A percentile compares a stretch with the other conserved stretches of the same genome.
Evolutionary conservation across 148 eudicot genomes (phyloP).

Genomic region (Vaccinium myrtillus): DNA sequence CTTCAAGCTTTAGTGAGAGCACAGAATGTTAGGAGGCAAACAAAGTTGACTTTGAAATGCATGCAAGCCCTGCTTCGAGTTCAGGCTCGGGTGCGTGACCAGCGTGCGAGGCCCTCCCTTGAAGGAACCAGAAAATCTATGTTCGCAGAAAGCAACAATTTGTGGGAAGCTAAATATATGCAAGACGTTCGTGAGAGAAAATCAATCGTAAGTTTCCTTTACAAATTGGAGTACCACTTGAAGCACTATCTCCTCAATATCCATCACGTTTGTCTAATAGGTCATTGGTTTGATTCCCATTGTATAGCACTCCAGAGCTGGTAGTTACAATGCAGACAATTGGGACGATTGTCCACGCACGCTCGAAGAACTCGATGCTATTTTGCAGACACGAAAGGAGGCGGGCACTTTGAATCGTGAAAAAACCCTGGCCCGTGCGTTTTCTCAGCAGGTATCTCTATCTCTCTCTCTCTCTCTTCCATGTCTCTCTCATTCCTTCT

Average conservation of each 20-base stretch:
- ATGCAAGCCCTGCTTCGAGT: conserved; percentile 76
- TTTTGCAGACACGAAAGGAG: conserved; percentile 52
- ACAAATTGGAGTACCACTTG: not conserved
- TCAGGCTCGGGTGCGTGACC: conserved; percentile 57
- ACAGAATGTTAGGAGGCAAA: conserved; percentile 70
- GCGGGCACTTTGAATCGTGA: conserved; percentile 52
- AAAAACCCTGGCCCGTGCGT: conserved; percentile 44
- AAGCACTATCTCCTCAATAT: not conserved
- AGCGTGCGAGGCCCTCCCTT: conserved; percentile 51
- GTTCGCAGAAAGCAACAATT: conserved; percentile 59
- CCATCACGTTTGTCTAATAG: not conserved
- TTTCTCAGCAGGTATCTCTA: conserved; percentile 61
- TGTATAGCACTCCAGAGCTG: conserved; percentile 47
- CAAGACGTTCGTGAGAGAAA: conserved; percentile 56
- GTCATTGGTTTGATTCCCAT: not conserved
- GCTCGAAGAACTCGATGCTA: conserved; percentile 62
- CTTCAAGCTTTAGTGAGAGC: conserved; percentile 93
- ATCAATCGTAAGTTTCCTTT: conserved; percentile 41
- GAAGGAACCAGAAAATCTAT: conserved; percentile 64
- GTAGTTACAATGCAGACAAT: conserved; percentile 38
- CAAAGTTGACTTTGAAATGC: conserved; percentile 64
- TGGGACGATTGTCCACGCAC: conserved; percentile 47
- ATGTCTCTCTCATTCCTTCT: not conserved
- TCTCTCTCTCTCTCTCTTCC: conserved; percentile 10
- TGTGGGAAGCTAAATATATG: conserved; percentile 59